phyloP scores from a whole-genome alignment of 345 rosid genomes.

The Linum usitatissimum region DNA sequence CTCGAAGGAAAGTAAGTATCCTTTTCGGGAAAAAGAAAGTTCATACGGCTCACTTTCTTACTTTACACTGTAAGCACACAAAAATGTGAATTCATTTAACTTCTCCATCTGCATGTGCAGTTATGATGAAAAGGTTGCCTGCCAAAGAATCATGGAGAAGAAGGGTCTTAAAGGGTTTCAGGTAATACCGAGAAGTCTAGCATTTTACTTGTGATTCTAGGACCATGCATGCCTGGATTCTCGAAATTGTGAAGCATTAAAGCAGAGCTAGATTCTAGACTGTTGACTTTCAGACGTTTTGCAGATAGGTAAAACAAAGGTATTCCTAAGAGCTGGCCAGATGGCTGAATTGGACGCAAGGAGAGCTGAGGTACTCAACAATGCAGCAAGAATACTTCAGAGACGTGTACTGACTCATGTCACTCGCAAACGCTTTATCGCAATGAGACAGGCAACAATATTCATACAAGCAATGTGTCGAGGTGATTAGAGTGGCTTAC shows the following conservation, averaged over 20 bases:
- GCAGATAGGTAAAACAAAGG: conserved; percentile 93
- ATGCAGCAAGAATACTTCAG: conserved; percentile 80
- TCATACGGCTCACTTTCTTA: conserved; percentile 1
- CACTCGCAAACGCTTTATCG: conserved; percentile 59
- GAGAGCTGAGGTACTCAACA: conserved; percentile 67
- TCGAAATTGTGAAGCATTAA: background rate
- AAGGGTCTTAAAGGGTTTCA: conserved; percentile 85
- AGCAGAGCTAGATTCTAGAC: background rate
- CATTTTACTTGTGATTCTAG: background rate
- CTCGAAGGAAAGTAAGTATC: conserved; percentile 76
- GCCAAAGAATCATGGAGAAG: conserved; percentile 68
- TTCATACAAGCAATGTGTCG: conserved; percentile 52
- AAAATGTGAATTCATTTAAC: conserved; percentile 12
- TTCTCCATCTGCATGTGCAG: conserved; percentile 30
- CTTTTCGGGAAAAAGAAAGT: background rate
- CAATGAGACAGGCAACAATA: conserved; percentile 51
- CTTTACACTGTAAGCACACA: conserved; percentile 5
- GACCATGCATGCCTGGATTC: no score
- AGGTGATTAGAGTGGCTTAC: conserved; percentile 32
- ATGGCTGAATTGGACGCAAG: conserved; percentile 96
- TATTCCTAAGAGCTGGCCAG: conserved; percentile 94
- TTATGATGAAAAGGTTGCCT: conserved; percentile 68
- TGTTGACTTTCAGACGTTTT: conserved; percentile 17
- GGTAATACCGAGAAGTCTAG: conserved; percentile 27
- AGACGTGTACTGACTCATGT: conserved; percentile 56